A percentile compares a stretch with the other conserved stretches of the same genome.
phyloP scores from a whole-genome alignment of 2,329 filamentous ascomycete genomes.

The Claviceps digitariae region DNA sequence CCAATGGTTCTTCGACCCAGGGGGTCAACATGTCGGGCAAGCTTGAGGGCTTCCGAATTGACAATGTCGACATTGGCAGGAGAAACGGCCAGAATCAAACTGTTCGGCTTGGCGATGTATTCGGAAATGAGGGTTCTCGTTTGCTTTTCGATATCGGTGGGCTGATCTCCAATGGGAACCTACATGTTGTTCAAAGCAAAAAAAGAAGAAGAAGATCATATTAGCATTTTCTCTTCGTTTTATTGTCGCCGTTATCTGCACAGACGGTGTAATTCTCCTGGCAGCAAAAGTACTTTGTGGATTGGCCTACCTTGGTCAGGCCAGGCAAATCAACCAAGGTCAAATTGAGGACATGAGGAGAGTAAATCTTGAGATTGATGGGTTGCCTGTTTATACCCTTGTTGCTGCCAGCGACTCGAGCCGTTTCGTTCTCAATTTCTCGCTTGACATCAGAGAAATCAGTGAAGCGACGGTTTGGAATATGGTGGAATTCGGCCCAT shows the following conservation, averaged over 20 bases:
- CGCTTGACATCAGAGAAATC: conserved; percentile 89
- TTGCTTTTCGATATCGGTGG: conserved; percentile 96
- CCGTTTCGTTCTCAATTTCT: conserved; percentile 95
- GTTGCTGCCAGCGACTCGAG: conserved; percentile 82
- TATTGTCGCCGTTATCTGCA: not conserved
- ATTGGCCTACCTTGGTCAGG: conserved; percentile 63
- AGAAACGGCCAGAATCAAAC: conserved; percentile 91
- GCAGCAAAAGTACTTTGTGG: not conserved
- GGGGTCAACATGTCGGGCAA: conserved; percentile 91
- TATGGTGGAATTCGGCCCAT: conserved; percentile 96
- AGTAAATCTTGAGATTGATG: conserved; percentile 98
- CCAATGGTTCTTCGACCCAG: conserved; percentile 91
- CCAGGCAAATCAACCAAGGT: conserved; percentile 93
- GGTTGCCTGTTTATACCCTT: conserved; percentile 96
- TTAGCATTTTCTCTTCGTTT: not conserved
- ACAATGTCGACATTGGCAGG: conserved; percentile 97
- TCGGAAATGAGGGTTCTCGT: conserved; percentile 92
- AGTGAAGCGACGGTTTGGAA: conserved; percentile 75
- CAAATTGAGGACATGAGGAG: conserved; percentile 88
- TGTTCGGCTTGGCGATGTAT: conserved; percentile 98
- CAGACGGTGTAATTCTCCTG: conserved; percentile 6
- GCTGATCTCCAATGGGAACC: conserved; percentile 96
- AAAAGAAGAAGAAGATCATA: not conserved
- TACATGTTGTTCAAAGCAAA: conserved; percentile 17
- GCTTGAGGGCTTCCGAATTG: conserved; percentile 93